phyloP scores from a whole-genome alignment of 495 filamentous ascomycete genomes.

The Hypoxylon crocopeplum region DNA sequence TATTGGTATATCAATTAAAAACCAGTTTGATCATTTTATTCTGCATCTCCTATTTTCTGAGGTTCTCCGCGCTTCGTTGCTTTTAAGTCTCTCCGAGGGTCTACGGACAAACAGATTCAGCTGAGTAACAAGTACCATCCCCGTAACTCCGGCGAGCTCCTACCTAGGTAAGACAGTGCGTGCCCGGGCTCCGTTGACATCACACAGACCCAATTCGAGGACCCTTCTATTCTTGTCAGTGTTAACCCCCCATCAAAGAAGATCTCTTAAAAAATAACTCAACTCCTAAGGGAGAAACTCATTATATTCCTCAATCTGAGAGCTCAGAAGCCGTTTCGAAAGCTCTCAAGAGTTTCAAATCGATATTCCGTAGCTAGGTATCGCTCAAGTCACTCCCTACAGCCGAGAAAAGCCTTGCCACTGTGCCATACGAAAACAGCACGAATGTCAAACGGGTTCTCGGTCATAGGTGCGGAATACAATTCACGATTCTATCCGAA shows the following conservation, averaged over 20 bases:
- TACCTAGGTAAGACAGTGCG: slow-evolving; percentile 35
- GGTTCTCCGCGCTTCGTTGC: not conserved
- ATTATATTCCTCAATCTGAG: slow-evolving; percentile 29
- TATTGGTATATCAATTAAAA: slow-evolving; percentile 21
- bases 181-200: slow-evolving; percentile 29
- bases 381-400: slow-evolving; percentile 28
- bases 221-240: slow-evolving; percentile 22
- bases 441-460: slow-evolving; percentile 39
- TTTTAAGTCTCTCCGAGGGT: slow-evolving; percentile 4
- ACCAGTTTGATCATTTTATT: not conserved
- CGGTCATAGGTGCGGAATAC: slow-evolving; percentile 22
- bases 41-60: not conserved
- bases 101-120: slow-evolving; percentile 21
- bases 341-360: slow-evolving; percentile 19
- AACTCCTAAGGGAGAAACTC: slow-evolving; percentile 20
- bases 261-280: slow-evolving; percentile 36
- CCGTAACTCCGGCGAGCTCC: slow-evolving; percentile 34
- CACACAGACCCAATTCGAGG: slow-evolving; percentile 28
- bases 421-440: slow-evolving; percentile 33
- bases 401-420: slow-evolving; percentile 25
- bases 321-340: slow-evolving; percentile 7
- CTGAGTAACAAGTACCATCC: slow-evolving; percentile 9
- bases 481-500: slow-evolving; percentile 36
- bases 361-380: slow-evolving; percentile 14
- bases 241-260: slow-evolving; percentile 28